Evolutionary conservation across 1,139 yeast species (phyloP).

Genomic region (Sugiyamaella paludigena): DNA sequence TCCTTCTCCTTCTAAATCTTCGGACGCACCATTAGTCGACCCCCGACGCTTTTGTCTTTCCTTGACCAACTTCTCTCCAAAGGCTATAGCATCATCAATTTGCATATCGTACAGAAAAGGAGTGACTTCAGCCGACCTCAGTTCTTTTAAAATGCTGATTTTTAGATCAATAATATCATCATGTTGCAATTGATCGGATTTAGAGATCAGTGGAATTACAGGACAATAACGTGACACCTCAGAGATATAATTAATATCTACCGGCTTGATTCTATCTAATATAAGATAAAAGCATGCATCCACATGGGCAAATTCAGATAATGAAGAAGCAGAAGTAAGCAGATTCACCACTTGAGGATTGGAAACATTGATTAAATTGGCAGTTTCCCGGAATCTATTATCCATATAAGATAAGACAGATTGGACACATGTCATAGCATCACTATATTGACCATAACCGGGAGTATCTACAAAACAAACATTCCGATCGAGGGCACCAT

Average conservation of each 20-base stretch:
- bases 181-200: constrained; percentile 26
- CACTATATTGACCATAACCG: constrained; percentile 24
- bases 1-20: neutral
- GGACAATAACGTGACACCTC: constrained; percentile 28
- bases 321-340: constrained; percentile 30
- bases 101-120: constrained; percentile 32
- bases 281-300: constrained; percentile 36
- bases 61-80: constrained; percentile 17
- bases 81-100: constrained; percentile 27
- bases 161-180: constrained; percentile 26
- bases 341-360: constrained; percentile 29
- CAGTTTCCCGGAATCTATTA: constrained; percentile 29
- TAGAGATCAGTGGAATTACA: constrained; percentile 33
- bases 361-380: constrained; percentile 30
- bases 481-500: constrained; percentile 28
- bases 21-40: neutral
- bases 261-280: constrained; percentile 21
- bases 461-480: constrained; percentile 31
- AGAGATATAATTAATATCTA: constrained; percentile 31
- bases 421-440: constrained; percentile 23
- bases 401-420: constrained; percentile 30
- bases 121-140: constrained; percentile 22
- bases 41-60: constrained; percentile 4
- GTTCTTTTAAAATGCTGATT: constrained; percentile 23
- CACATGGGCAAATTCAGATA: constrained; percentile 32